phyloP scores from a whole-genome alignment of 2,329 filamentous ascomycete species.

The Dothideomycetes sp. region DNA sequence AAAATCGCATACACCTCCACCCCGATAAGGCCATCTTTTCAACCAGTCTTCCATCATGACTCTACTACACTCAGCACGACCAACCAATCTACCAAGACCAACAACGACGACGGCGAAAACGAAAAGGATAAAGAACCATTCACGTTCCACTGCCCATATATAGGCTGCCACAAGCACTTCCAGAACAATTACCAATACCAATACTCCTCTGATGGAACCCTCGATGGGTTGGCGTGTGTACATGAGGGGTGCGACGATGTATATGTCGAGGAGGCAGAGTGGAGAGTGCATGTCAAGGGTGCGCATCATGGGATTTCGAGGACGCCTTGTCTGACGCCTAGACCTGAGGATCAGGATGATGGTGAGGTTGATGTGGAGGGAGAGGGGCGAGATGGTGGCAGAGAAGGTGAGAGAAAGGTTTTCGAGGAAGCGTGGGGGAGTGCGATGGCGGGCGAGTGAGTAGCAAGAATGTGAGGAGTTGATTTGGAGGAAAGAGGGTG shows the following conservation, averaged over 20 bases:
- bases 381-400: no score
- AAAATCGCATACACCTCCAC: no score
- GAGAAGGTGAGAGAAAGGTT: not conserved
- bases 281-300: slow-evolving; percentile 15
- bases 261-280: slow-evolving; percentile 14
- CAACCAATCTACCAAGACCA: not conserved
- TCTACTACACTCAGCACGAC: no score
- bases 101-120: no score
- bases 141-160: slow-evolving; percentile 6
- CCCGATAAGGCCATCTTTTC: no score
- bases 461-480: not conserved
- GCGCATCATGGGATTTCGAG: slow-evolving; percentile 15
- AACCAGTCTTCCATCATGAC: no score
- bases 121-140: not conserved
- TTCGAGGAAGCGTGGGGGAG: not conserved
- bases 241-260: slow-evolving; percentile 14
- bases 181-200: not conserved
- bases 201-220: not conserved
- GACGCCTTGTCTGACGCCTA: not conserved
- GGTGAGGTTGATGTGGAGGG: no score
- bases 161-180: slow-evolving; percentile 3
- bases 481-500: no score
- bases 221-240: slow-evolving; percentile 10
- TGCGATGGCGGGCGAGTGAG: not conserved
- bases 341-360: not conserved